These are phyloP conservation scores for Fimicolochytrium jonesii DNA, from an alignment of 192 early-diverging fungal species.

Conservation along the genomic window DNA sequence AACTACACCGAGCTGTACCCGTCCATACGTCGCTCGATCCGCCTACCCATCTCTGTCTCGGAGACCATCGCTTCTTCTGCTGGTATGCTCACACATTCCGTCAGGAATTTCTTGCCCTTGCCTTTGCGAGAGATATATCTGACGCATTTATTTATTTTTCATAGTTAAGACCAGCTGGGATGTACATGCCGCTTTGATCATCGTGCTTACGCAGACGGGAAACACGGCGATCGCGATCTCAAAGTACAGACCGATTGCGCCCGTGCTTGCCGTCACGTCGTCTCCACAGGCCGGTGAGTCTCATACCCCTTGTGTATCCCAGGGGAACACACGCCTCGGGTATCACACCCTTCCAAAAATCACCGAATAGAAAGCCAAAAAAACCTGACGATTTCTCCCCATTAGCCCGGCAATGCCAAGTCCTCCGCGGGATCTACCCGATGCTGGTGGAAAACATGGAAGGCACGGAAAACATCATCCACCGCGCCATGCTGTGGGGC, in stretches of 20 bases:
- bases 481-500: conserved; percentile 53
- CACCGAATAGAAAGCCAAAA: neutral
- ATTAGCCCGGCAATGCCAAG: conserved; percentile 46
- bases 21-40: conserved; percentile 72
- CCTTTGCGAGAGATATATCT: too few relatives aligned
- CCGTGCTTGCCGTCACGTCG: conserved; percentile 87
- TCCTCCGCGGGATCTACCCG: conserved; percentile 52
- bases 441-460: conserved; percentile 46
- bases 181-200: conserved; percentile 77
- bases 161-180: conserved; percentile 43
- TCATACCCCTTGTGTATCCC: neutral
- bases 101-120: too few relatives aligned
- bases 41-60: conserved; percentile 73
- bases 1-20: conserved; percentile 94
- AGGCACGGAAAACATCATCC: conserved; percentile 52
- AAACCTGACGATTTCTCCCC: neutral
- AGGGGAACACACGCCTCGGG: neutral
- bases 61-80: conserved; percentile 92
- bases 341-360: neutral
- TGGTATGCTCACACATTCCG: too few relatives aligned
- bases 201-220: conserved; percentile 80
- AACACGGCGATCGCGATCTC: conserved; percentile 83
- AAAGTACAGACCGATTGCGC: conserved; percentile 90
- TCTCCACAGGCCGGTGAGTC: conserved; percentile 42
- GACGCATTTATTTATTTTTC: too few relatives aligned